Percentiles rank a stretch among this genome's conserved stretches.
phyloP scores from a whole-genome alignment of 306 rosid genomes.

The Cucurbita maxima region DNA sequence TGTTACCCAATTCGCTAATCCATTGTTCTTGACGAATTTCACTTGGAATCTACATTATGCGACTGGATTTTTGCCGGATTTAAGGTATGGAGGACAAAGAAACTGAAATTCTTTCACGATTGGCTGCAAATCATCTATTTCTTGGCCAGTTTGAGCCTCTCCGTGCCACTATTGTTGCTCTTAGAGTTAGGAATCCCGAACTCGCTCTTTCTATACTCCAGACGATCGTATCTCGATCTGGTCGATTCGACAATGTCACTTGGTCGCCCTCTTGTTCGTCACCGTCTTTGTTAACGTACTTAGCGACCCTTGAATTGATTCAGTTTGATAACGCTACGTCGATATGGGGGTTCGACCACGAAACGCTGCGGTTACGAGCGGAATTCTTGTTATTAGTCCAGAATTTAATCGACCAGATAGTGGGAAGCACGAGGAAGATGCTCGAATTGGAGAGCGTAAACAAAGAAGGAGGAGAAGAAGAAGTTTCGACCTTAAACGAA shows the following conservation, averaged over 20 bases:
- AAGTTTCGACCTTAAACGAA: constrained; percentile 8
- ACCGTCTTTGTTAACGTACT: constrained; percentile 56
- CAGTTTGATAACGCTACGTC: constrained; percentile 56
- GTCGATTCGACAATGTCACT: constrained; percentile 47
- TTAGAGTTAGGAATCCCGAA: constrained; percentile 52
- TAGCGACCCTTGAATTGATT: constrained; percentile 62
- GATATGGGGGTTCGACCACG: constrained; percentile 56
- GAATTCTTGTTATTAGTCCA: constrained; percentile 66
- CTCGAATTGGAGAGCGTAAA: constrained; percentile 25
- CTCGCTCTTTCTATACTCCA: constrained; percentile 68
- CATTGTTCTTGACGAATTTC: neutral
- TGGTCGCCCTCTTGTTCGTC: constrained; percentile 74
- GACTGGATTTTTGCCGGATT: neutral
- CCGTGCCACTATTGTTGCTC: constrained; percentile 59
- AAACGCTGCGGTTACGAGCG: constrained; percentile 57
- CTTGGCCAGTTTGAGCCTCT: constrained; percentile 84
- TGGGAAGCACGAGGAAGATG: constrained; percentile 17
- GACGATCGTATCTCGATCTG: constrained; percentile 64
- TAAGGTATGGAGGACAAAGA: constrained; percentile 40
- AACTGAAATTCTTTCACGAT: constrained; percentile 67
- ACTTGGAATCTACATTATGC: neutral
- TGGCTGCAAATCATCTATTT: constrained; percentile 72
- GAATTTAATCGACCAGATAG: constrained; percentile 48
- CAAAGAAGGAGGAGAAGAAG: constrained; percentile 15
- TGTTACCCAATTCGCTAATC: neutral